phyloP scores from a whole-genome alignment of 2,329 filamentous ascomycete genomes.

The Diaporthe sp. region DNA sequence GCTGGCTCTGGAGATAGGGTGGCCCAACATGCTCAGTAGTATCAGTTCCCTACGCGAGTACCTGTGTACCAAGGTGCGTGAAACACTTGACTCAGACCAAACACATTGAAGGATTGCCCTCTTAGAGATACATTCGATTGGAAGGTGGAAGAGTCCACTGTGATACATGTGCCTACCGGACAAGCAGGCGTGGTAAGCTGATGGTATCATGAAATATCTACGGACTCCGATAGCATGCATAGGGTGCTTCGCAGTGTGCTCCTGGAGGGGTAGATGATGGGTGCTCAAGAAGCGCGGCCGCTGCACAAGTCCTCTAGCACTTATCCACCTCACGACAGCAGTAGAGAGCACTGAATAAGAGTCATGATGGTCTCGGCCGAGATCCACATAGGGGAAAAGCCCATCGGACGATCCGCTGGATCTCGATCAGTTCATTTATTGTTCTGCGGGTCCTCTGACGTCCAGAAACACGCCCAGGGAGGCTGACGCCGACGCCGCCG shows the following conservation, averaged over 20 bases:
- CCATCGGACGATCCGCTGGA: constrained; percentile 34
- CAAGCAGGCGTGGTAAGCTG: neutral
- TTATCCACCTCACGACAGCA: neutral
- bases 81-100: constrained; percentile 18
- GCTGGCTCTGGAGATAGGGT: neutral
- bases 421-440: constrained; percentile 27
- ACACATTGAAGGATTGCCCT: neutral
- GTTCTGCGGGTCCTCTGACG: constrained; percentile 14
- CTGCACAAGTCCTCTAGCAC: neutral
- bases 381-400: constrained; percentile 21
- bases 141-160: neutral
- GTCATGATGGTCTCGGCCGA: constrained; percentile 35
- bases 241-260: neutral
- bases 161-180: neutral
- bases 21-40: neutral
- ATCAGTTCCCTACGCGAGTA: neutral
- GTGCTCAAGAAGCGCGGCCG: neutral
- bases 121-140: too few relatives aligned
- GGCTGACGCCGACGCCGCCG: neutral
- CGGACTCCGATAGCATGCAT: neutral
- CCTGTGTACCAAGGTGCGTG: neutral
- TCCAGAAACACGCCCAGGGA: constrained; percentile 11
- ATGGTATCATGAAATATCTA: neutral
- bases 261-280: neutral
- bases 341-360: constrained; percentile 9